Base-by-base conservation (phyloP, 1,284 basidiomycete genomes). In the Ceratobasidium sp. region DNA sequence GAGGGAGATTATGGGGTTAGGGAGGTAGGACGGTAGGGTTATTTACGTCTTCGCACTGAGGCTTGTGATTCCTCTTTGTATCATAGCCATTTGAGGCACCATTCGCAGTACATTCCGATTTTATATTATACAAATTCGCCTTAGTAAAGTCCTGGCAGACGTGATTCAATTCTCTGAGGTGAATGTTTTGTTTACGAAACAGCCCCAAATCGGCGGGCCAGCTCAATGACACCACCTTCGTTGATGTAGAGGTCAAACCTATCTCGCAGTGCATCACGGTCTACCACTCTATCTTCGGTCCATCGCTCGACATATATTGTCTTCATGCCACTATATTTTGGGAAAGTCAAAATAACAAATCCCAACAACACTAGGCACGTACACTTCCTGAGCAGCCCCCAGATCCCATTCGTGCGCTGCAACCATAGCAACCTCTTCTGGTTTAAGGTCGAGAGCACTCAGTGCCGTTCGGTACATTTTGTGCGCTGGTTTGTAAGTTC, bases 371-470 rank as follows among this genome's bases (percentile, higher is more conserved):
- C 6, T 33, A 77, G 62, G 44, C 38, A 79, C 83, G 54, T 77
- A 84, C 83, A 80, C 80, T 7, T 78, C 76, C 20, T 75, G 79
- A 1, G 84, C 84, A 1, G 83, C 83, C 20, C 80, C 78, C 7
- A 84, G 76, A 68, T 84, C 84, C 40, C 83, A 82, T 0, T 81
- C 81, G 62, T 84, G 84, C 10, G 81, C 81, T 7, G 84, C 84
- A 5, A 83, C 82, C 82, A 84, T 83, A 3, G 81, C 83, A 1
- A 82, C 79, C 56, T 84, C 80, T 0, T 79, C 79, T 0, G 81
- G 79, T n/a, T 80, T 42, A 52, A 82, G 78, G 20, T 80, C 78
- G 9, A 83, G 78, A 0, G 81, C 59, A 0, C 54, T 77, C 13
- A 82, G 78, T 10, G 81, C 82, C n/a, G 81, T 79, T 54, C 80